Evolutionary conservation across 495 filamentous ascomycete species (phyloP), one percentile per base, ranked within the genome.

Genomic region (Glarea lozoyensis): DNA sequence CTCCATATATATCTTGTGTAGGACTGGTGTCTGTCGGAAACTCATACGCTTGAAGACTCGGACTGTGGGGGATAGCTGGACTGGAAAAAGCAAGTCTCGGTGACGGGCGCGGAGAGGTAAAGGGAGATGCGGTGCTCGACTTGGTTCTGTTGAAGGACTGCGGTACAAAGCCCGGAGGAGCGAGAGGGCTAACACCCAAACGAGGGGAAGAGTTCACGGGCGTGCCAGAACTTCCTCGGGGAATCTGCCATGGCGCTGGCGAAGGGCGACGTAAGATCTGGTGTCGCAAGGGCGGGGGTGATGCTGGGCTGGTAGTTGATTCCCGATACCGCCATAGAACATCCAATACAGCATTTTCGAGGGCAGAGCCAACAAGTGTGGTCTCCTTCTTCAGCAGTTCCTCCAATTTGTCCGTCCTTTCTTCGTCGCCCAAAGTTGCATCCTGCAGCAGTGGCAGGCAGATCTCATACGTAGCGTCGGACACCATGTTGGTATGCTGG

Each of bases 41-140:
- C 58, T 94, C 86, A 62, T 97, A 97, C 12, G 92, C 88, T 58
- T 88, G 94, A 38, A 97, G 57, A 55, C 74, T 94, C 21, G 93
- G 93, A 40, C 88, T 96, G 56, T 97, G 89, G 3, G 93, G 92
- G 45, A 99, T 93, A n/a, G 70, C 72, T 10, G 93, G 93, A 32
- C 81, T 86, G 1, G 89, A 84, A 54, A 95, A 84, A 20, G 88
- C 86, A 29, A 96, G 80, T 42, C 93, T 78, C 23, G 93, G 93
- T 9, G 93, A 97, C 11, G 93, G 88, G 33, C 89, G 81, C 21
- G 93, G 93, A 7, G 92, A 97, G 40, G 82, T 84, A 57, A 99
- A 99, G 2, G 93, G 93, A 15, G 90, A 96, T 13, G 70, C 74
- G 21, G 75, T 81, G n/a, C 79, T 81, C 16, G 86, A 87, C 51